These are phyloP conservation scores for Rostrohypoxylon terebratum DNA, from an alignment of 495 filamentous ascomycete species.

Conservation along the genomic window DNA sequence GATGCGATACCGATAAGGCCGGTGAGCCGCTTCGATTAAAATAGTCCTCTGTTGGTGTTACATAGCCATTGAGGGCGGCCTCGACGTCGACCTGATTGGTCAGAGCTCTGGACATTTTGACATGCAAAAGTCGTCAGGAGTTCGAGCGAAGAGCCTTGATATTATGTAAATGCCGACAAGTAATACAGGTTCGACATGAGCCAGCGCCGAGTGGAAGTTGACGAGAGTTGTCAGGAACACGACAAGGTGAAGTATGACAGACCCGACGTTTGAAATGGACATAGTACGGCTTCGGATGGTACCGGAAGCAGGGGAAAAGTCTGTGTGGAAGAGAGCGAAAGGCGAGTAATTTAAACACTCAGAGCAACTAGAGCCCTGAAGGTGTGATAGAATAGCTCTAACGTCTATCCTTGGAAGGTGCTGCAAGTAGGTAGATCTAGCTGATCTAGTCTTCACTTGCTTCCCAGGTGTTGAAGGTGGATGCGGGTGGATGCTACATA, in stretches of 20 bases:
- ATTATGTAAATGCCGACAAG: constrained; percentile 50
- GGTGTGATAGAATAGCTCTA: not conserved
- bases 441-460: constrained; percentile 16
- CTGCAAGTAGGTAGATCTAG: not conserved
- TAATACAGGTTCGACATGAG: constrained; percentile 50
- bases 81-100: constrained; percentile 34
- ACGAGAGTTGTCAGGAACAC: constrained; percentile 57
- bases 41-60: constrained; percentile 45
- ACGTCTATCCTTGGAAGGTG: not conserved
- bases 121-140: constrained; percentile 48
- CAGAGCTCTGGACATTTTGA: constrained; percentile 44
- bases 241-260: constrained; percentile 52
- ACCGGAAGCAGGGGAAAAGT: constrained; percentile 11
- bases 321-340: not conserved
- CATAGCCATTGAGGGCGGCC: constrained; percentile 40
- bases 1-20: constrained; percentile 21
- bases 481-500: constrained; percentile 30
- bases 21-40: constrained; percentile 32
- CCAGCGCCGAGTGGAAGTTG: constrained; percentile 53
- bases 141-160: constrained; percentile 47
- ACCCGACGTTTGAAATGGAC: constrained; percentile 55
- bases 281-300: constrained; percentile 43
- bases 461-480: constrained; percentile 7
- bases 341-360: not conserved
- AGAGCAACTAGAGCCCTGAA: not conserved